A percentile compares a stretch with the other conserved stretches of the same genome.
Evolutionary conservation across 2,329 filamentous ascomycete species (phyloP).

Genomic region (Hirsutella rhossiliensis): DNA sequence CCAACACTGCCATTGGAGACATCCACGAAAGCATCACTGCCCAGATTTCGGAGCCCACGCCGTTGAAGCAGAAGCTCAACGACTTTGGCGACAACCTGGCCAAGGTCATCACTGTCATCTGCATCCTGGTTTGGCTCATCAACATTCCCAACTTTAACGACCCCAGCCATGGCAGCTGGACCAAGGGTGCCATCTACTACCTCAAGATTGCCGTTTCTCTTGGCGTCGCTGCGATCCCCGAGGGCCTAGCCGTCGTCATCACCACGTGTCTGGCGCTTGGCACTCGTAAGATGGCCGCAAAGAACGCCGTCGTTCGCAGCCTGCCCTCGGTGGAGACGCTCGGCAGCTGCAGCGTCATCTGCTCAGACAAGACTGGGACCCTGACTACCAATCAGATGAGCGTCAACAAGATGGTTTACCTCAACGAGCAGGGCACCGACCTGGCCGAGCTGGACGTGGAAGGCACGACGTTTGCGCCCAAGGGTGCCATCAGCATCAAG

Average conservation of each 20-base stretch:
- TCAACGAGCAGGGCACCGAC: constrained; percentile 59
- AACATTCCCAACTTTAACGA: constrained; percentile 97
- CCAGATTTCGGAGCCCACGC: constrained; percentile 95
- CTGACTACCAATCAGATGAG: constrained; percentile 99
- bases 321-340: constrained; percentile 94
- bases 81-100: constrained; percentile 93
- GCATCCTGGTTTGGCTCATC: constrained; percentile 93
- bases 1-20: constrained; percentile 88
- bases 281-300: constrained; percentile 96
- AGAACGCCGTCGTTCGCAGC: constrained; percentile 94
- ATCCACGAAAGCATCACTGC: constrained; percentile 98
- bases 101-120: constrained; percentile 97
- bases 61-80: constrained; percentile 96
- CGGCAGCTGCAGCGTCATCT: constrained; percentile 98
- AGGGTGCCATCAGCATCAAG: constrained; percentile 57
- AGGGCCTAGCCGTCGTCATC: constrained; percentile 94
- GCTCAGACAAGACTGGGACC: constrained; percentile 98
- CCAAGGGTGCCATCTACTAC: constrained; percentile 98
- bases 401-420: constrained; percentile 81
- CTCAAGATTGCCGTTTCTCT: constrained; percentile 98
- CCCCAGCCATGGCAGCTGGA: constrained; percentile 82
- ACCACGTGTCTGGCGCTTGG: constrained; percentile 96
- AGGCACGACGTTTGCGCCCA: constrained; percentile 83
- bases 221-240: constrained; percentile 93
- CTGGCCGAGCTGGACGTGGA: constrained; percentile 82